These are phyloP conservation scores for Gynandropsis gynandra DNA, from an alignment of 345 rosid species.

Conservation along the genomic window DNA sequence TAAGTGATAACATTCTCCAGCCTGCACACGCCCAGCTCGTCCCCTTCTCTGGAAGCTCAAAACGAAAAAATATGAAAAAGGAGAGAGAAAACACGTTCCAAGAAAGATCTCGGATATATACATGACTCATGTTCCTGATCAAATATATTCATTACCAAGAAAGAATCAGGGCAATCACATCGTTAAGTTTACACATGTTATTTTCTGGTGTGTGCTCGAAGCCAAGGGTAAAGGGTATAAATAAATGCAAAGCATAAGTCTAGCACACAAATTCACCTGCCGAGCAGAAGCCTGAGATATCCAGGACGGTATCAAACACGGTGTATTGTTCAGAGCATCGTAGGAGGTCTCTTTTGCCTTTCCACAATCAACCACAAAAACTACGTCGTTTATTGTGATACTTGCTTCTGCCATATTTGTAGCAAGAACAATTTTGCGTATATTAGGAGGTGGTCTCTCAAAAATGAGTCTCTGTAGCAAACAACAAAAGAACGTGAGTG, in stretches of 20 bases:
- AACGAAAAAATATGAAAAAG: conserved; percentile 10
- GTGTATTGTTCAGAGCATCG: conserved; percentile 97
- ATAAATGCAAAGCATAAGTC: background rate
- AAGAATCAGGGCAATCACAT: too few species aligned
- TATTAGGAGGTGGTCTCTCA: conserved; percentile 67
- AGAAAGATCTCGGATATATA: too few species aligned
- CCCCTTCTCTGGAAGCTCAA: conserved; percentile 69
- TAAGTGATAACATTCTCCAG: conserved; percentile 92
- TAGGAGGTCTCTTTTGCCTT: conserved; percentile 99
- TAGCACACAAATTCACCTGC: conserved; percentile 46
- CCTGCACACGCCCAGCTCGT: conserved; percentile 94
- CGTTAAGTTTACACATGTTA: too few species aligned
- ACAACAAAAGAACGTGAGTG: conserved; percentile 11
- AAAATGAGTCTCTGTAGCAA: conserved; percentile 78
- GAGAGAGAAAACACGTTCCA: background rate
- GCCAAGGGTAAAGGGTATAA: too few species aligned
- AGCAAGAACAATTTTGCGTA: conserved; percentile 87
- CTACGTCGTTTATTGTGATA: conserved; percentile 89
- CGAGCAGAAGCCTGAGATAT: conserved; percentile 92
- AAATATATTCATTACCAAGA: too few species aligned
- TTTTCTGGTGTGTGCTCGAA: too few species aligned
- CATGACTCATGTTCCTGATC: too few species aligned
- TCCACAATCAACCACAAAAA: conserved; percentile 95
- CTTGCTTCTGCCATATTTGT: conserved; percentile 99
- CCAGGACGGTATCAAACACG: conserved; percentile 98